These are phyloP conservation scores for Sicyos edulis DNA, from an alignment of 306 rosid species.

Conservation along the genomic window DNA sequence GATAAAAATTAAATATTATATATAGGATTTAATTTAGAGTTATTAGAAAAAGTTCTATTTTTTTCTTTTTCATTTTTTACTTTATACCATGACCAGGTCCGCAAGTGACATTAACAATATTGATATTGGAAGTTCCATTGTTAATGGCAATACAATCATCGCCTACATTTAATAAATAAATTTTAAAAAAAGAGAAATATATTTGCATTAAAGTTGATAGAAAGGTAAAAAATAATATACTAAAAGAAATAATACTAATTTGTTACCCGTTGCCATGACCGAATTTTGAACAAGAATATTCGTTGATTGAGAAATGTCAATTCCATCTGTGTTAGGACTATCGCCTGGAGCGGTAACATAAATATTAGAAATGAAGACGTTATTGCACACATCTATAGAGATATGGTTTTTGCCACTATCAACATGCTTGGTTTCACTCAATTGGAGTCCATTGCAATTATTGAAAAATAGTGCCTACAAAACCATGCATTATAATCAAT, in stretches of 20 bases:
- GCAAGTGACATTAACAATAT: neutral
- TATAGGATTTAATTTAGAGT: too few species aligned
- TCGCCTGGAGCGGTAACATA: constrained; percentile 21
- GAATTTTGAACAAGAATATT: constrained; percentile 17
- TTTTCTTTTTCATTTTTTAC: neutral
- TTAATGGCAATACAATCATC: constrained; percentile 48
- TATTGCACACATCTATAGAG: neutral
- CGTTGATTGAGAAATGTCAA: constrained; percentile 12
- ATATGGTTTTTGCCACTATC: constrained; percentile 25
- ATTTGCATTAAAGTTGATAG: neutral
- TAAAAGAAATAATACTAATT: neutral
- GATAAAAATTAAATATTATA: neutral
- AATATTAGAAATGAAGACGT: constrained; percentile 11
- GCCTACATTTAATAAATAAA: constrained; percentile 24
- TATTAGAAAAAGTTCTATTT: too few species aligned
- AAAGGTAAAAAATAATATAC: neutral
- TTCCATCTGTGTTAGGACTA: constrained; percentile 34
- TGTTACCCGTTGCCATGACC: constrained; percentile 24
- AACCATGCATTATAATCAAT: neutral
- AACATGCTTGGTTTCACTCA: neutral
- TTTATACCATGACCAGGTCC: constrained; percentile 19
- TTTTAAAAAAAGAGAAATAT: neutral
- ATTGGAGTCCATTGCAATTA: neutral
- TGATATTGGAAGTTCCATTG: constrained; percentile 16
- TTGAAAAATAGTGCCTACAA: neutral